A percentile compares a stretch with the other conserved stretches of the same genome.
Evolutionary conservation across 202 grass and related monocot species (phyloP).

Genomic region (Zoysia matrella): DNA sequence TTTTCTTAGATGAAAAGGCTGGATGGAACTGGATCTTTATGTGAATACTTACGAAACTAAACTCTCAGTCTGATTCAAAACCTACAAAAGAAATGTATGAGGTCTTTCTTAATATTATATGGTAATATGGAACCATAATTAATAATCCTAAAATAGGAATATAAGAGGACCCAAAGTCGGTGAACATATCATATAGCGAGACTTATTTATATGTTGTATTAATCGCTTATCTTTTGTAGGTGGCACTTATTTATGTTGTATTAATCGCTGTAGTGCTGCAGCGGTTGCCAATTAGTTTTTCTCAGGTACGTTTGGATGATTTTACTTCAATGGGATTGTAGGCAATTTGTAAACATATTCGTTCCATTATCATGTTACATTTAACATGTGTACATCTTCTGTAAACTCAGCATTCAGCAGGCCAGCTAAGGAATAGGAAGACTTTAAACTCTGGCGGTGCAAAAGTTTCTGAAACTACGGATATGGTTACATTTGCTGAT

Average conservation of each 20-base stretch:
- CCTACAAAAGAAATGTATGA: neutral
- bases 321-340: conserved; percentile 20
- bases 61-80: conserved; percentile 10
- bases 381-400: conserved; percentile 43
- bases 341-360: neutral
- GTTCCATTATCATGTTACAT: neutral
- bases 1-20: neutral
- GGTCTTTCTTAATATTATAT: neutral
- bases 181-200: conserved; percentile 8
- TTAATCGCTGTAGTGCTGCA: conserved; percentile 88
- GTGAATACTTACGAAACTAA: neutral
- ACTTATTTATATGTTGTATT: conserved; percentile 15
- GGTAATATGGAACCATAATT: conserved; percentile 19
- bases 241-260: conserved; percentile 90
- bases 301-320: conserved; percentile 59
- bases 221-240: conserved; percentile 58
- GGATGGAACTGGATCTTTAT: conserved; percentile 5
- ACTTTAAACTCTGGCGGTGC: conserved; percentile 61
- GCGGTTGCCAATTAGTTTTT: conserved; percentile 85
- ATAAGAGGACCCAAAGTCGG: conserved; percentile 11
- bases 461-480: conserved; percentile 77
- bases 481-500: conserved; percentile 91
- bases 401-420: conserved; percentile 76
- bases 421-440: conserved; percentile 85
- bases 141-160: neutral